phyloP scores from a whole-genome alignment of 1,139 yeast genomes.

The Debaryomyces fabryi region DNA sequence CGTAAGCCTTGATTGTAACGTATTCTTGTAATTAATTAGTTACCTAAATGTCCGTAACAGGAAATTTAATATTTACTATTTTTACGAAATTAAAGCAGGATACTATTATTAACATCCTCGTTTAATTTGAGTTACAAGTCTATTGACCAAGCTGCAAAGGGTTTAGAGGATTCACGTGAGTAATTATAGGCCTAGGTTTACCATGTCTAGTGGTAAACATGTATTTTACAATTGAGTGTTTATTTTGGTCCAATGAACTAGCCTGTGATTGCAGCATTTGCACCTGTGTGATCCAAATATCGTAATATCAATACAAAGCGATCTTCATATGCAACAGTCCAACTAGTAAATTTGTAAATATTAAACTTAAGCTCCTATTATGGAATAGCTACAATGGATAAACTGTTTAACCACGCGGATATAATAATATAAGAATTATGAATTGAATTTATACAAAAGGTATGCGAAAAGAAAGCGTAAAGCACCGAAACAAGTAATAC shows the following conservation, averaged over 20 bases:
- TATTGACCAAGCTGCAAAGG: background rate
- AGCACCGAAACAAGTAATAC: background rate
- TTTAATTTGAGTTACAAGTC: background rate
- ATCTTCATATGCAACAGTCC: background rate
- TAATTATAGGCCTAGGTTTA: background rate
- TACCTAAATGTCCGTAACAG: background rate
- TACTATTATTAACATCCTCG: background rate
- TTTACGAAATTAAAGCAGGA: background rate
- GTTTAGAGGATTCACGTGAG: background rate
- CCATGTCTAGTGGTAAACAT: background rate
- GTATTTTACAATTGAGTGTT: background rate
- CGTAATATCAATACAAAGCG: background rate
- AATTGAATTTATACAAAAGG: constrained; percentile 2
- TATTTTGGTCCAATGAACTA: background rate
- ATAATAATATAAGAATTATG: background rate
- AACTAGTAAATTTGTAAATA: background rate
- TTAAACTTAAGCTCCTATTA: no score
- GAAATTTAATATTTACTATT: background rate
- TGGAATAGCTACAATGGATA: background rate
- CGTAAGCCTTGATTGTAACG: background rate
- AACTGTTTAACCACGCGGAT: background rate
- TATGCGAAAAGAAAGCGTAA: constrained; percentile 1
- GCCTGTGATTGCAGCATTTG: background rate
- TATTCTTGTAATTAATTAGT: background rate
- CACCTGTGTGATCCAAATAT: background rate